These are phyloP conservation scores for Diaporthe australafricana DNA, from an alignment of 2,329 filamentous ascomycete genomes.

Conservation along the genomic window DNA sequence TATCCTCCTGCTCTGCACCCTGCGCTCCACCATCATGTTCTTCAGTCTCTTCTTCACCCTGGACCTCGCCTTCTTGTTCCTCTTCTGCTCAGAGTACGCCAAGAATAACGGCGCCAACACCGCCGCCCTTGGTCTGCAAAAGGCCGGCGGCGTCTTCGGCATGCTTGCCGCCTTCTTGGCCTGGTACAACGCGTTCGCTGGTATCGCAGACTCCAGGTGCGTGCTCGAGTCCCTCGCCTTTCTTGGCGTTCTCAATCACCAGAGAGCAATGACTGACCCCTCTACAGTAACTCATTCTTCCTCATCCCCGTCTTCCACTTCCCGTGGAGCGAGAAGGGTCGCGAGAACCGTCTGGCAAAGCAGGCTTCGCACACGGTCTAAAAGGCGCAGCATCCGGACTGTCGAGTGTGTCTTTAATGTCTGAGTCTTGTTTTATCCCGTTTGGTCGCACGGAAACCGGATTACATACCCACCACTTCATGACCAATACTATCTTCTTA, in stretches of 20 bases:
- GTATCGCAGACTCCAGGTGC: conserved; percentile 79
- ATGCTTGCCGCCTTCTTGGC: conserved; percentile 83
- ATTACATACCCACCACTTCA: conserved; percentile 9
- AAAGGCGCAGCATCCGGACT: neutral
- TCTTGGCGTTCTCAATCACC: neutral
- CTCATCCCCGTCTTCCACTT: conserved; percentile 93
- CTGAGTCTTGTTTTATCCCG: neutral
- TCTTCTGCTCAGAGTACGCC: conserved; percentile 73
- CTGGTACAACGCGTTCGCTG: conserved; percentile 89
- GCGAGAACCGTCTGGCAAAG: conserved; percentile 66
- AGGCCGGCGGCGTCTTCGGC: conserved; percentile 83
- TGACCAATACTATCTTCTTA: conserved; percentile 1
- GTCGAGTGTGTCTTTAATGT: neutral
- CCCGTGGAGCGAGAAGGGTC: conserved; percentile 88
- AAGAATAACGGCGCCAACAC: conserved; percentile 60
- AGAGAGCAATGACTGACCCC: conserved; percentile 28
- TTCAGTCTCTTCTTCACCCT: conserved; percentile 82
- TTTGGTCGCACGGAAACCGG: neutral
- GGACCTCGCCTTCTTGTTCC: conserved; percentile 79
- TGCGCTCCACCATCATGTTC: conserved; percentile 83
- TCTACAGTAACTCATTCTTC: conserved; percentile 83
- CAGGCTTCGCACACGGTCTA: conserved; percentile 54
- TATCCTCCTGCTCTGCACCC: conserved; percentile 77
- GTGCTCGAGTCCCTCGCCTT: conserved; percentile 42
- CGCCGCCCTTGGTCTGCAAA: conserved; percentile 65